Base-by-base conservation (phyloP, 495 filamentous ascomycete species). In the Saxophila tyrrhenica region DNA sequence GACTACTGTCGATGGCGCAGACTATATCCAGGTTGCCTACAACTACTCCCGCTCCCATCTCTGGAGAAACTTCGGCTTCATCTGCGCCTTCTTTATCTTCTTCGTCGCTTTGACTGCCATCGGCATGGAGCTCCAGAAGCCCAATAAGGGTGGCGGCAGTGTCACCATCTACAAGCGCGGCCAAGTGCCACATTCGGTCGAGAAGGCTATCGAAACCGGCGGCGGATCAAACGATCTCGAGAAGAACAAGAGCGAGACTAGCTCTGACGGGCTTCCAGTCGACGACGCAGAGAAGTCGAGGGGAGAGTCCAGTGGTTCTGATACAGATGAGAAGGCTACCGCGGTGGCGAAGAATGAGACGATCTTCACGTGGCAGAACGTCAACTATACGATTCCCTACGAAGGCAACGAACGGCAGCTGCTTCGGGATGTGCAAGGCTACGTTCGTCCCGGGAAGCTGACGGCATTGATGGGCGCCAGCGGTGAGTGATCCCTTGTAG, bases 301-400 rank as follows among this genome's bases (percentile, higher is more conserved):
- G 10, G 82, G 76, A 1, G 91, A 92, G 58, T 87, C 89, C 24
- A 83, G 92, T 39, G 85, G 92, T 64, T 84, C 94, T 23, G 83
- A 86, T 11, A 90, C 92, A 87, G 75, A 85, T 64, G 79, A 85
- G 44, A 88, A 87, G 51, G 84, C 86, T 9, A 85, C 94, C 54
- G 87, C 89, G 19, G 73, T 95, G 85, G 86, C 25, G 84, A 91
- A 65, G 90, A 89, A 62, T 73, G 95, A 54, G 91, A 94, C 62
- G 86, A 25, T 94, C 23, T 82, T 94, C 58, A 91, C 86, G 0
- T 94, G 83, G 81, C 80, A 85, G 57, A 71, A 85, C 55, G 78
- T 95, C 39, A 83, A 80, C 62, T 94, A 92, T 60, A 81, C 73
- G 0, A 85, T 89, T 41, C 80, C 81, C 11, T 76, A 74, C 61